These are phyloP conservation scores for Noccaea caerulescens DNA, from an alignment of 345 rosid genomes.

Conservation along the genomic window DNA sequence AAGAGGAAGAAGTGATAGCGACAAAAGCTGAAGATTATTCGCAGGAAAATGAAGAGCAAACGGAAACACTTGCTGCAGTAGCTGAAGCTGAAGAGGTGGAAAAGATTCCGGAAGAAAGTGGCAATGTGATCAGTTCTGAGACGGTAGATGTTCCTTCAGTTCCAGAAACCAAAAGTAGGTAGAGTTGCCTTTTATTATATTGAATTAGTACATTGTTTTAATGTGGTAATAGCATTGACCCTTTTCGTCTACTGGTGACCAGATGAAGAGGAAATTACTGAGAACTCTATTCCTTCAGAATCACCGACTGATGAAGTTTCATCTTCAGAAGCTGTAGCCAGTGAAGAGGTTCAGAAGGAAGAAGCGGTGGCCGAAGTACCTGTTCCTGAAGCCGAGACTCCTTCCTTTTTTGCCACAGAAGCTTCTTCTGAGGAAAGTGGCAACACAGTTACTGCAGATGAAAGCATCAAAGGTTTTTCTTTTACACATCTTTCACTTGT, in stretches of 20 bases:
- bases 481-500: slow-evolving; percentile 12
- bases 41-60: slow-evolving; percentile 39
- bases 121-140: slow-evolving; percentile 47
- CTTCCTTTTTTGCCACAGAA: slow-evolving; percentile 43
- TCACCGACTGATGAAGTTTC: slow-evolving; percentile 41
- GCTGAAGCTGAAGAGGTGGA: slow-evolving; percentile 45
- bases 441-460: slow-evolving; percentile 44
- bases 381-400: slow-evolving; percentile 40
- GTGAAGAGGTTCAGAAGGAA: slow-evolving; percentile 51
- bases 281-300: slow-evolving; percentile 46
- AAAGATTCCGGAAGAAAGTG: slow-evolving; percentile 49
- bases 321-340: slow-evolving; percentile 47
- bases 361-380: slow-evolving; percentile 52
- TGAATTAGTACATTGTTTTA: slow-evolving; percentile 23
- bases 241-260: slow-evolving; percentile 34
- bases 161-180: slow-evolving; percentile 49
- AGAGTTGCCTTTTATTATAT: slow-evolving; percentile 14
- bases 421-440: slow-evolving; percentile 47
- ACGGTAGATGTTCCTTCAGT: slow-evolving; percentile 42
- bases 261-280: slow-evolving; percentile 49
- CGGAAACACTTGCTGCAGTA: slow-evolving; percentile 45
- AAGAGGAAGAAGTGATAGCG: slow-evolving; percentile 42
- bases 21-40: slow-evolving; percentile 45
- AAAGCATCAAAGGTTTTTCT: slow-evolving; percentile 55
- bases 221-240: slow-evolving; percentile 12